Evolutionary conservation across 257 asterid genomes (phyloP).

Genomic region (Solanum sitiens): DNA sequence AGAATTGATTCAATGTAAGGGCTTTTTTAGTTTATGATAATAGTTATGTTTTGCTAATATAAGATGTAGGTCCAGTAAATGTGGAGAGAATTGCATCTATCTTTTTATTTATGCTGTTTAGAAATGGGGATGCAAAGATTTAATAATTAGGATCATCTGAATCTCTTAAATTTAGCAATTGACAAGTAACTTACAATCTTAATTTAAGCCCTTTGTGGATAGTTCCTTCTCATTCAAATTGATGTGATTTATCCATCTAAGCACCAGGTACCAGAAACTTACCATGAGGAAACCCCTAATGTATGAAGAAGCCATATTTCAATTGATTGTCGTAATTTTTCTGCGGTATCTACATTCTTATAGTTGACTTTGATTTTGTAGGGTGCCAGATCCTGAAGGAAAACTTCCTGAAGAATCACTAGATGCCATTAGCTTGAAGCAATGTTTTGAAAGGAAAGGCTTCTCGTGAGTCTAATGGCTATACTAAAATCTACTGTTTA

Average conservation of each 20-base stretch:
- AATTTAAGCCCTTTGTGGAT: background rate
- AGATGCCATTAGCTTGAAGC: conserved; percentile 55
- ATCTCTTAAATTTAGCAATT: background rate
- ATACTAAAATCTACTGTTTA: background rate
- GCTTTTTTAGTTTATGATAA: background rate
- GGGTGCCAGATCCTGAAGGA: conserved; percentile 88
- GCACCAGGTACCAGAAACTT: background rate
- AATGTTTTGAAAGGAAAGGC: conserved; percentile 58
- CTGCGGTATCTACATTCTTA: background rate
- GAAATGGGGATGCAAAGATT: background rate
- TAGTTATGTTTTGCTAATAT: background rate
- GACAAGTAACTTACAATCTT: background rate
- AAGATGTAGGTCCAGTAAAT: background rate
- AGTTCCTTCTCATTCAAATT: background rate
- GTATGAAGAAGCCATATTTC: background rate
- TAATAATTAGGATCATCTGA: background rate
- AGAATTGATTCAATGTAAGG: conserved; percentile 64
- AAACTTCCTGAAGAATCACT: conserved; percentile 83
- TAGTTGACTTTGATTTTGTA: conserved; percentile 8
- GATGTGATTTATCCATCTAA: background rate
- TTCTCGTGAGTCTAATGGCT: conserved; percentile 59
- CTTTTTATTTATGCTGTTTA: background rate
- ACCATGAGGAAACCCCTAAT: background rate
- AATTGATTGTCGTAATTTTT: background rate
- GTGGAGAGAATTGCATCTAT: background rate